Percentiles rank a stretch among this genome's conserved stretches.
Evolutionary conservation across 1,139 yeast species (phyloP).

Genomic region (Maudiozyma humilis): DNA sequence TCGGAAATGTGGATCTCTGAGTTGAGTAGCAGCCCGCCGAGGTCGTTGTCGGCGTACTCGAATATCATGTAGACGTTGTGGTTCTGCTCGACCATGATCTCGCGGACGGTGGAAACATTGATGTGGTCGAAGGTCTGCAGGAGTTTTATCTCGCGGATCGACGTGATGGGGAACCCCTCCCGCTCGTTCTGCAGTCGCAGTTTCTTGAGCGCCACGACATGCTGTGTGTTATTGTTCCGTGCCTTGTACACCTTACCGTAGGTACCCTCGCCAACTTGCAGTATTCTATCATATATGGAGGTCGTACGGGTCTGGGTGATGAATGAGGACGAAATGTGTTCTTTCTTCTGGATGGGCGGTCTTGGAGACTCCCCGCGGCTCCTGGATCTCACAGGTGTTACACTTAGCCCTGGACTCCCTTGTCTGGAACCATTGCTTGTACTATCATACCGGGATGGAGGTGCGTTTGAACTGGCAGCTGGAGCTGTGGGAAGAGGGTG

Average conservation of each 20-base stretch:
- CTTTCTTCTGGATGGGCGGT: background rate
- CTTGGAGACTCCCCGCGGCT: background rate
- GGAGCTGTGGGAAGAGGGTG: background rate
- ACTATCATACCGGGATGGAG: background rate
- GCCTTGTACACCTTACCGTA: conserved; percentile 70
- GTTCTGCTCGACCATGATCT: conserved; percentile 77
- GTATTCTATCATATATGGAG: conserved; percentile 28
- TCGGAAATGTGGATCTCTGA: conserved; percentile 55
- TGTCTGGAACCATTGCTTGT: background rate
- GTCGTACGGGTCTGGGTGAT: conserved; percentile 13
- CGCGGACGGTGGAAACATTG: conserved; percentile 71
- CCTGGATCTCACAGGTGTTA: too few species aligned
- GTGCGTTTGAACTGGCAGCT: background rate
- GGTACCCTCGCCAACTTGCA: conserved; percentile 76
- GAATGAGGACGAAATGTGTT: background rate
- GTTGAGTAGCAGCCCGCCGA: conserved; percentile 79
- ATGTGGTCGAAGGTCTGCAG: conserved; percentile 80
- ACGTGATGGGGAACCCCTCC: conserved; percentile 95
- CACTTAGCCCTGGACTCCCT: too few species aligned
- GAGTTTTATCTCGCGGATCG: conserved; percentile 81
- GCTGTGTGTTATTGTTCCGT: conserved; percentile 44
- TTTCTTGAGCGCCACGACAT: conserved; percentile 73
- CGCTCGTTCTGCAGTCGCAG: conserved; percentile 77
- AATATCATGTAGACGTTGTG: conserved; percentile 81
- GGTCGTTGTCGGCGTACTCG: conserved; percentile 88